These are phyloP conservation scores for Irpex lacteus DNA, from an alignment of 1,284 basidiomycete genomes.

Conservation along the genomic window DNA sequence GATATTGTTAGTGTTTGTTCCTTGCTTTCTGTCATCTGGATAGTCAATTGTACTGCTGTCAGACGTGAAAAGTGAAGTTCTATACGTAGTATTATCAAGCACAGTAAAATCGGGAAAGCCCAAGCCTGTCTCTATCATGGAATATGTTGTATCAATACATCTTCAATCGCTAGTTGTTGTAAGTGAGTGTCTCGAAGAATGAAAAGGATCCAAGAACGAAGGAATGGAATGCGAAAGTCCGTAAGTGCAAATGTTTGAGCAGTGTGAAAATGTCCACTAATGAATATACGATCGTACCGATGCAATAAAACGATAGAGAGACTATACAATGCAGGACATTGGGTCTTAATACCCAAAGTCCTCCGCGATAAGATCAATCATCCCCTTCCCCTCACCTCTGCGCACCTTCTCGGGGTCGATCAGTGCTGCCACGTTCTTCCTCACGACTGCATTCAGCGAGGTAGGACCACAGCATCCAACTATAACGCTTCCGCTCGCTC, in stretches of 20 bases:
- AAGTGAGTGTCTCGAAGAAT: neutral
- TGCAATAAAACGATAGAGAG: neutral
- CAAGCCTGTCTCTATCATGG: neutral
- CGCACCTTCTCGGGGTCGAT: conserved; percentile 56
- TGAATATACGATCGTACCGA: neutral
- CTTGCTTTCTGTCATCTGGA: too few species aligned
- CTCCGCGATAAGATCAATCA: conserved; percentile 62
- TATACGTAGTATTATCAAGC: neutral
- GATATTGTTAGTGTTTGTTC: too few species aligned
- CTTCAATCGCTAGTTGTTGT: neutral
- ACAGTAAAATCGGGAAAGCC: neutral
- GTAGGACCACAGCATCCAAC: conserved; percentile 81
- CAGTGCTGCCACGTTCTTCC: conserved; percentile 64
- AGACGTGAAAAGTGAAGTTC: too few species aligned
- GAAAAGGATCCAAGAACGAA: neutral
- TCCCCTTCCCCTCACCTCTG: conserved; percentile 61
- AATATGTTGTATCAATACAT: neutral
- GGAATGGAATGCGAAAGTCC: neutral
- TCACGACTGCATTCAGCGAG: conserved; percentile 68
- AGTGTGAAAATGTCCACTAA: neutral
- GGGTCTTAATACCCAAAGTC: conserved; percentile 59
- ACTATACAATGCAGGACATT: neutral
- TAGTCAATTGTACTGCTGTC: too few species aligned
- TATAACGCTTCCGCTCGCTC: conserved; percentile 53
- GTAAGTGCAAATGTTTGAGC: neutral